Evolutionary conservation across 306 rosid species (phyloP), one percentile per base, ranked within the genome.

Genomic region (Pterocarpus santalinus): DNA sequence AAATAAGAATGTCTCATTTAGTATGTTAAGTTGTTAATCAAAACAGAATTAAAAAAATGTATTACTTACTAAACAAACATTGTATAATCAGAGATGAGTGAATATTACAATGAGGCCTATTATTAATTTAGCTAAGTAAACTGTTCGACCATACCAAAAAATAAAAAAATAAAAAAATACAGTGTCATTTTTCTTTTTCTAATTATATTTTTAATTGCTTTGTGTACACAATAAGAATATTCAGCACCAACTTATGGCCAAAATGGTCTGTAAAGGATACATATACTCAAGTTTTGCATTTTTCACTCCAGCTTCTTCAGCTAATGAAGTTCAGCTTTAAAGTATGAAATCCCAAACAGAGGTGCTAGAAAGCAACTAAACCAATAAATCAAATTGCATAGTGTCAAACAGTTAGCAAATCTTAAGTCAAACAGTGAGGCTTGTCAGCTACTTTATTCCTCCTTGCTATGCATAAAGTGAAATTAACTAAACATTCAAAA

Each of bases 271-370:
- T 2, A 9, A 70, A 13, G 65, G 10, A 36, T 60, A 17, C 33
- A 10, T 36, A 63, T 17, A 53, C 38, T 72, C 64, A 63, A 30
- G 62, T 62, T 49, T 62, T 49, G 61, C 47, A 61, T 14, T n/a
- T 2, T 17, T 32, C 3, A 33, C 3, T 41, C 49, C 11, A 0
- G 9, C 36, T 74, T 74, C 56, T 53, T 66, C 69, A 7, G n/a
- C 79, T 41, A 72, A 80, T 39, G 10, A 65, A 55, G 39, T 55
- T 81, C 63, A 62, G 36, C 35, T 75, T 11, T 17, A 22, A 56
- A 16, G 76, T 32, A 5, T n/a, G 41, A 44, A 53, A 30, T 72
- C 7, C 61, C 13, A 43, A 10, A n/a, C 39, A 53, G 68, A 52
- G 68, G 43, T 15, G 0, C 7, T 14, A 38, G 11, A 36, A 71